phyloP scores from a whole-genome alignment of 2,329 filamentous ascomycete species.

The Cordyceps cicadae region DNA sequence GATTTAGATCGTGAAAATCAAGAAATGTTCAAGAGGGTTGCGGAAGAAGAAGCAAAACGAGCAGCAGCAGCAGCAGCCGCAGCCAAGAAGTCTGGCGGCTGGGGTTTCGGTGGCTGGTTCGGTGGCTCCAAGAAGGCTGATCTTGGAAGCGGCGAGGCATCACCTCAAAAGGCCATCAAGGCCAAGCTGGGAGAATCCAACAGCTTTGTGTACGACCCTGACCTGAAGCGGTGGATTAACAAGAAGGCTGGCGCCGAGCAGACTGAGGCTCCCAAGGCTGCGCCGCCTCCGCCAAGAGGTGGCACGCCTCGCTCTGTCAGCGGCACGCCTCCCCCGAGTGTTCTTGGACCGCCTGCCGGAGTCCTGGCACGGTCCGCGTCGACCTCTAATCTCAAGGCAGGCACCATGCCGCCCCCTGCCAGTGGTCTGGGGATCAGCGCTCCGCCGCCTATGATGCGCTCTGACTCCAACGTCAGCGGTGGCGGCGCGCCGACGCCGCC shows the following conservation, averaged over 20 bases:
- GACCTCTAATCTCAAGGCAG: slow-evolving; percentile 20
- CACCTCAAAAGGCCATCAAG: slow-evolving; percentile 62
- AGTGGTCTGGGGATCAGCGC: slow-evolving; percentile 26
- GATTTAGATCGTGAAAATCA: slow-evolving; percentile 73
- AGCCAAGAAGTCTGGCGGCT: slow-evolving; percentile 51
- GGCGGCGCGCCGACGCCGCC: slow-evolving; percentile 23
- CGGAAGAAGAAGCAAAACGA: slow-evolving; percentile 64
- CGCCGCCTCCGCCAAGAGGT: slow-evolving; percentile 71
- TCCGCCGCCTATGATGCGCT: slow-evolving; percentile 38
- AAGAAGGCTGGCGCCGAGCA: slow-evolving; percentile 73
- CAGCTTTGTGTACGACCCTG: slow-evolving; percentile 87
- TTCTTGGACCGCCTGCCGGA: slow-evolving; percentile 25
- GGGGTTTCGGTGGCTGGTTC: slow-evolving; percentile 83
- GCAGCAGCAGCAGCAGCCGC: slow-evolving; percentile 39
- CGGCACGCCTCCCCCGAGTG: slow-evolving; percentile 41
- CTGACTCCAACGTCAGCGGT: slow-evolving; percentile 38
- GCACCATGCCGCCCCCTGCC: slow-evolving; percentile 28
- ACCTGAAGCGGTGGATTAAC: slow-evolving; percentile 98
- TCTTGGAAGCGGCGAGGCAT: slow-evolving; percentile 26
- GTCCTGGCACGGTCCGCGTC: slow-evolving; percentile 20
- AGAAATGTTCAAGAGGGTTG: slow-evolving; percentile 77
- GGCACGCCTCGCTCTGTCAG: slow-evolving; percentile 45
- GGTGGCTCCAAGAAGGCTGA: slow-evolving; percentile 52
- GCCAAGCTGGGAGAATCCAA: slow-evolving; percentile 93
- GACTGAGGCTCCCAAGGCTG: slow-evolving; percentile 49